These are phyloP conservation scores for Solanum medicagineum DNA, from an alignment of 257 asterid species.

Conservation along the genomic window DNA sequence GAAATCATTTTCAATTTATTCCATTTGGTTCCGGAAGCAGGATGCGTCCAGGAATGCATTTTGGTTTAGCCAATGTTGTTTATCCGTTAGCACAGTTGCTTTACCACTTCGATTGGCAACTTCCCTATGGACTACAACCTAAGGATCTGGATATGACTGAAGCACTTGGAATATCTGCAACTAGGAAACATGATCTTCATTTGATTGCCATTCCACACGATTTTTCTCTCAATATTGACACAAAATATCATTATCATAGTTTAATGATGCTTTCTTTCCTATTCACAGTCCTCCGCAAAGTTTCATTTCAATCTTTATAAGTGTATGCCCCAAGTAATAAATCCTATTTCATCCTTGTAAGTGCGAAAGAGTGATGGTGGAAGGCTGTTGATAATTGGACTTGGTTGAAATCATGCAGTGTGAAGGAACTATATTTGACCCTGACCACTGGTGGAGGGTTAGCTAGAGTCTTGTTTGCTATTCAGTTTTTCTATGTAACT, in stretches of 20 bases:
- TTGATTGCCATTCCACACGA: not conserved
- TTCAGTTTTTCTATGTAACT: not conserved
- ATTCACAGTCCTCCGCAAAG: not conserved
- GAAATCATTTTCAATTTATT: not conserved
- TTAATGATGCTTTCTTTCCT: no score
- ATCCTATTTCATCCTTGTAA: not conserved
- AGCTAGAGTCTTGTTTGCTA: not conserved
- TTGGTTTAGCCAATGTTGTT: not conserved
- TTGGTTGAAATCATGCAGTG: not conserved
- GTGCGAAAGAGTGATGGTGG: not conserved
- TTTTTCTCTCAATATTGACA: not conserved
- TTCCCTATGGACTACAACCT: not conserved
- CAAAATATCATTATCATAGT: no score
- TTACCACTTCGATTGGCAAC: slow-evolving; percentile 5
- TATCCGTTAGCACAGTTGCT: not conserved
- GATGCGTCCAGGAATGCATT: slow-evolving; percentile 1
- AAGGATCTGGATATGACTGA: not conserved
- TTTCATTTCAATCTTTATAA: not conserved
- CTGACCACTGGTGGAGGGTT: not conserved
- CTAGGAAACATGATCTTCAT: not conserved
- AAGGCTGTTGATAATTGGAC: not conserved
- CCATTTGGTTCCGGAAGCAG: slow-evolving; percentile 15
- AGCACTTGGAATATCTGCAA: not conserved
- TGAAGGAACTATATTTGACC: not conserved
- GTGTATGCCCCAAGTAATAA: not conserved